phyloP scores from a whole-genome alignment of 345 rosid genomes.

The Eucalyptus regnans region DNA sequence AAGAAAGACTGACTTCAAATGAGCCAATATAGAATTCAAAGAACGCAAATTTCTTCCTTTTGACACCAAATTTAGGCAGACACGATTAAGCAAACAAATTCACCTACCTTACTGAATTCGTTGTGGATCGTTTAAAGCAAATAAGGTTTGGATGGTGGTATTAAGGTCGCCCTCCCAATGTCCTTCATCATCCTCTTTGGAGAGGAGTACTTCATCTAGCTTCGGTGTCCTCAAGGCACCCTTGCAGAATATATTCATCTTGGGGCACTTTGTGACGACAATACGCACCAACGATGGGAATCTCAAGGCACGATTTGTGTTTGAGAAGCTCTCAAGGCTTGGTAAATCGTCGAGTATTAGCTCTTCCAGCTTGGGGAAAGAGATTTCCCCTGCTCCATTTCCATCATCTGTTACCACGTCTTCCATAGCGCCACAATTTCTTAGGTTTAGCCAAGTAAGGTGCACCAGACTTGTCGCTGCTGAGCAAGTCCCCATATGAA shows the following conservation, averaged over 20 bases:
- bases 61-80: fast-evolving
- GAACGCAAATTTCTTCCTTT: background rate
- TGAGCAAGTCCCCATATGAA: no score
- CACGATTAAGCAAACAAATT: fast-evolving
- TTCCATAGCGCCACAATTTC: fast-evolving
- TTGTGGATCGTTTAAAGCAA: fast-evolving
- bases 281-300: background rate
- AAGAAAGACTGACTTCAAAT: background rate
- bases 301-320: fast-evolving
- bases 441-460: fast-evolving
- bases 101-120: fast-evolving
- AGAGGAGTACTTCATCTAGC: no score
- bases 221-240: no score
- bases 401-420: no score
- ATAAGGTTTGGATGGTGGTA: fast-evolving
- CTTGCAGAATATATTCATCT: no score
- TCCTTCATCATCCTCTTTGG: fast-evolving
- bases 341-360: fast-evolving
- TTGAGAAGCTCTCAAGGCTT: background rate
- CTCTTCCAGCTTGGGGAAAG: fast-evolving
- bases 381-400: no score
- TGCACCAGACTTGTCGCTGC: fast-evolving
- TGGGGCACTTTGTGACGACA: fast-evolving
- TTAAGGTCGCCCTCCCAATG: no score
- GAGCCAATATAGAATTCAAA: fast-evolving